A percentile compares a stretch with the other conserved stretches of the same genome.
Evolutionary conservation across 371 early-diverging fungal species (phyloP).

Genomic region (Lichtheimia corymbifera): DNA sequence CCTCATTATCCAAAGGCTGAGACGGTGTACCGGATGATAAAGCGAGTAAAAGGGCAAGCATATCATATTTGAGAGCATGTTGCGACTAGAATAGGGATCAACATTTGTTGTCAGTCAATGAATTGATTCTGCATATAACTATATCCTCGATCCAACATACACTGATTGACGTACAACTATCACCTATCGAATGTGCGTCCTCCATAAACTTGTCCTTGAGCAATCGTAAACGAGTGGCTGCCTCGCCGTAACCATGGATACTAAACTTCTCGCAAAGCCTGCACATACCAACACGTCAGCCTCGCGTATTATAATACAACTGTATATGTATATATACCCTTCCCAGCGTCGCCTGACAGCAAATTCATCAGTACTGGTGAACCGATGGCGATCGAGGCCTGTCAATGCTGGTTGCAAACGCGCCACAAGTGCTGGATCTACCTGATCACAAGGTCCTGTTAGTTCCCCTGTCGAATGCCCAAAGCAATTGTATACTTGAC

Average conservation of each 20-base stretch:
- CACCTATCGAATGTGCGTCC: not conserved
- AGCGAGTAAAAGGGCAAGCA: constrained; percentile 17
- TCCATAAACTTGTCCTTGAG: constrained; percentile 10
- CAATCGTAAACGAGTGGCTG: constrained; percentile 5
- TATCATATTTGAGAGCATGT: constrained; percentile 20
- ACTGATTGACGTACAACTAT: not conserved
- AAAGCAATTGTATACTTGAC: too few species aligned
- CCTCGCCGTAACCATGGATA: constrained; percentile 15
- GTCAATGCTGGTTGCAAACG: not conserved
- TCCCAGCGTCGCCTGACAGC: constrained; percentile 15
- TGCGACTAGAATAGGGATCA: not conserved
- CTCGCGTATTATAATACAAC: not conserved
- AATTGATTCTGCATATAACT: not conserved
- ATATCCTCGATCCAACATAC: not conserved
- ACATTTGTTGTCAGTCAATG: not conserved
- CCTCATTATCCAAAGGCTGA: too few species aligned
- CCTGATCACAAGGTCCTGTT: not conserved
- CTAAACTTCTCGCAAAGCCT: constrained; percentile 22
- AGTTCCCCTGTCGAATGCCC: too few species aligned
- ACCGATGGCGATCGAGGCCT: not conserved
- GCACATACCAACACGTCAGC: not conserved
- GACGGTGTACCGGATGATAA: constrained; percentile 8
- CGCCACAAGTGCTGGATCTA: not conserved
- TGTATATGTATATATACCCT: not conserved
- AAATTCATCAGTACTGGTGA: constrained; percentile 12